phyloP scores from a whole-genome alignment of 2,329 filamentous ascomycete genomes.

The Claviceps humidiphila region DNA sequence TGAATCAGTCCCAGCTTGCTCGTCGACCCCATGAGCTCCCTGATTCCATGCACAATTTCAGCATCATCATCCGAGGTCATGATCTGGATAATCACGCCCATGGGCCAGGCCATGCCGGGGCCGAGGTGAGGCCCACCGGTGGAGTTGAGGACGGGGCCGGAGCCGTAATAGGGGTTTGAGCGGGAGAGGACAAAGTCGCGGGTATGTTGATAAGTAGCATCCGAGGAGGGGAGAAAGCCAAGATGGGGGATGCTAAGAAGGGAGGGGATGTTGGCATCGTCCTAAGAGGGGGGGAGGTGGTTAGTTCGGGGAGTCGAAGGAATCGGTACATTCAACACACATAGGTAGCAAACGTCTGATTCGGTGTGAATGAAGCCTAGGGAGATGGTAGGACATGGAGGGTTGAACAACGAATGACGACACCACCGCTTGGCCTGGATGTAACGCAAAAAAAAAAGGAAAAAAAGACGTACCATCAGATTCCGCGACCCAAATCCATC shows the following conservation, averaged over 20 bases:
- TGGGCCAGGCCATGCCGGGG: conserved; percentile 71
- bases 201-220: conserved; percentile 55
- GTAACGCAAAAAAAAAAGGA: too few relatives aligned
- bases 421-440: too few relatives aligned
- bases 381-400: too few relatives aligned
- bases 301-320: not conserved
- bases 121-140: conserved; percentile 40
- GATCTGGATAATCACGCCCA: conserved; percentile 68
- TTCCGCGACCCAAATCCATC: conserved; percentile 51
- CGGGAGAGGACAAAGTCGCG: conserved; percentile 58
- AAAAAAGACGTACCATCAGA: conserved; percentile 35
- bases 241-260: conserved; percentile 48
- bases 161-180: conserved; percentile 62
- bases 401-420: too few relatives aligned
- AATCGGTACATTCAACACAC: not conserved
- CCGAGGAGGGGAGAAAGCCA: conserved; percentile 45
- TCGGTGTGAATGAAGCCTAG: too few relatives aligned
- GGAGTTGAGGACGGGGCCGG: conserved; percentile 36
- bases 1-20: conserved; percentile 66
- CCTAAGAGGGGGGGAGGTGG: conserved; percentile 14
- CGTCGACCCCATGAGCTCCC: conserved; percentile 52
- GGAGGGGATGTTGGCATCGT: conserved; percentile 51
- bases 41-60: conserved; percentile 58
- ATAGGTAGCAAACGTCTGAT: not conserved
- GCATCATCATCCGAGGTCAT: conserved; percentile 63